Conservation (phyloP, 2,329 filamentous ascomycete genomes). For the Aschersonia sp. region DNA sequence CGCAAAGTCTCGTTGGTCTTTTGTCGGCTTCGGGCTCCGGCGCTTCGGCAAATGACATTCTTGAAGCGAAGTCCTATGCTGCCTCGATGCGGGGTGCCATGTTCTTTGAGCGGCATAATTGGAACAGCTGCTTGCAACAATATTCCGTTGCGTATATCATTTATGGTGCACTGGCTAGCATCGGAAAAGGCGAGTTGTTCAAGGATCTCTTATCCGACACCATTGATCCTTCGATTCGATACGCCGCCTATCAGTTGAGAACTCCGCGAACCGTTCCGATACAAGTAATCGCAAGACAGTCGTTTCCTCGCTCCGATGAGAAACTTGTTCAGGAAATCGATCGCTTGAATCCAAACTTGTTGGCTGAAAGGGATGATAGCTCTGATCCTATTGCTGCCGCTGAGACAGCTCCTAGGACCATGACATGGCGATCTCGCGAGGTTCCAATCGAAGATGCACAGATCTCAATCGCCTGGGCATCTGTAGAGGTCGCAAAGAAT, state of each 20-base stretch:
- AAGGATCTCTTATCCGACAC: conserved; percentile 76
- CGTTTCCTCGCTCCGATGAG: conserved; percentile 54
- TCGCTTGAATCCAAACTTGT: conserved; percentile 51
- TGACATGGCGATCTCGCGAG: conserved; percentile 74
- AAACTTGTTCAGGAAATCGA: conserved; percentile 54
- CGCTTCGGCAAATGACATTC: conserved; percentile 54
- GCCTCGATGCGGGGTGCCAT: conserved; percentile 62
- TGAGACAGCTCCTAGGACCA: conserved; percentile 52
- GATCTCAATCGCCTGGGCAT: conserved; percentile 70
- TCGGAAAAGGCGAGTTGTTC: conserved; percentile 55
- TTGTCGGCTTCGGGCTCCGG: conserved; percentile 52
- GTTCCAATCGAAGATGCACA: conserved; percentile 87
- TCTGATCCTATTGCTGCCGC: conserved; percentile 33
- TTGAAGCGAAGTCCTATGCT: conserved; percentile 79
- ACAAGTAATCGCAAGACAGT: conserved; percentile 60
- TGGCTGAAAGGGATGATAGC: conserved; percentile 39
- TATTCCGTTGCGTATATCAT: conserved; percentile 70
- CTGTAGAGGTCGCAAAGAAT: conserved; percentile 42
- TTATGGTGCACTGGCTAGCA: conserved; percentile 59
- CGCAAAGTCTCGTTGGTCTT: conserved; percentile 50
- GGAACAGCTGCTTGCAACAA: conserved; percentile 62
- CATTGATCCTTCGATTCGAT: conserved; percentile 85
- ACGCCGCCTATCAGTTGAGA: conserved; percentile 84
- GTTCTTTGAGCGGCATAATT: conserved; percentile 76
- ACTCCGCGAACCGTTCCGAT: conserved; percentile 76